phyloP scores from a whole-genome alignment of 2,329 filamentous ascomycete genomes.

The Xylariaceae sp. region DNA sequence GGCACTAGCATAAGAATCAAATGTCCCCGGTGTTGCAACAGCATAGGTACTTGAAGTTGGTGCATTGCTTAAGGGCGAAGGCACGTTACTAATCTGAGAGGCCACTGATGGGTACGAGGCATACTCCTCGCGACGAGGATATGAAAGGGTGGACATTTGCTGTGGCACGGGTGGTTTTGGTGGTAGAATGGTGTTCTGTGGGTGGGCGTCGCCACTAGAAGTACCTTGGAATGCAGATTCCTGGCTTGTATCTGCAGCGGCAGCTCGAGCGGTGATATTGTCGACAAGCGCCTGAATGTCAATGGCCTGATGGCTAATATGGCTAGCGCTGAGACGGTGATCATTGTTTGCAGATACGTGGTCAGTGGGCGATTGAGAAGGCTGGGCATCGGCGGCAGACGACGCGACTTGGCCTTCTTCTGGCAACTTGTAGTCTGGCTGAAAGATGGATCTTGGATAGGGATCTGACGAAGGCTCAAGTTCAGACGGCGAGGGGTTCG shows the following conservation, averaged over 20 bases:
- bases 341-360: neutral
- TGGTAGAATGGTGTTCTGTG: constrained; percentile 52
- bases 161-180: constrained; percentile 52
- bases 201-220: constrained; percentile 31
- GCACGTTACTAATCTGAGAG: constrained; percentile 39
- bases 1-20: constrained; percentile 35
- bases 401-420: constrained; percentile 26
- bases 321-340: neutral
- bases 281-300: constrained; percentile 39
- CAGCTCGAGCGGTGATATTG: constrained; percentile 36
- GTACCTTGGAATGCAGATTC: constrained; percentile 34
- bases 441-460: constrained; percentile 30
- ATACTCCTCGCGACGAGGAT: constrained; percentile 36
- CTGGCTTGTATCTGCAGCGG: constrained; percentile 39
- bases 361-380: neutral
- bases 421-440: constrained; percentile 33
- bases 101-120: constrained; percentile 40
- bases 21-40: constrained; percentile 40
- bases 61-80: constrained; percentile 31
- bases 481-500: constrained; percentile 29
- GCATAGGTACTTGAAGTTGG: constrained; percentile 43
- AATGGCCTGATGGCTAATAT: constrained; percentile 28
- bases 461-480: constrained; percentile 36
- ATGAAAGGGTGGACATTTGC: constrained; percentile 46
- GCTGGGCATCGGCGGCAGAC: constrained; percentile 2